These are phyloP conservation scores for Fusarium nanum DNA, from an alignment of 2,329 filamentous ascomycete genomes.

Conservation along the genomic window DNA sequence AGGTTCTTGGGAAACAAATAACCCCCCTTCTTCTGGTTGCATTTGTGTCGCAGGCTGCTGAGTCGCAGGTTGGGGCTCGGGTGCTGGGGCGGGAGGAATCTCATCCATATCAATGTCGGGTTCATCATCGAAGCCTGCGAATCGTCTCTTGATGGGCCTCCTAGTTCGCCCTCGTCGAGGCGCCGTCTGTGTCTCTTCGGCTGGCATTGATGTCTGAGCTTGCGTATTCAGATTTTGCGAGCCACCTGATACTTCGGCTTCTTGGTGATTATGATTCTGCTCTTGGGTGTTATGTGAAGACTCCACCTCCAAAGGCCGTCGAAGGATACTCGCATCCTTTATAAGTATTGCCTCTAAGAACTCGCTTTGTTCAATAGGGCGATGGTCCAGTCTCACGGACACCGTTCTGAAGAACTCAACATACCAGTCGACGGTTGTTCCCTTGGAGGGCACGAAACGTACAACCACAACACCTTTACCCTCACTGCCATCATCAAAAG, in stretches of 20 bases:
- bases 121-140: conserved; percentile 76
- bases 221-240: conserved; percentile 19
- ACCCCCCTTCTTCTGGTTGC: conserved; percentile 52
- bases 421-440: conserved; percentile 72
- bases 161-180: conserved; percentile 47
- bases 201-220: conserved; percentile 26
- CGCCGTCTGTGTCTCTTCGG: conserved; percentile 39
- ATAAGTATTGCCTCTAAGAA: conserved; percentile 89
- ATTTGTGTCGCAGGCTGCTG: background rate
- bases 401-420: conserved; percentile 75
- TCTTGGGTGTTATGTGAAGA: conserved; percentile 43
- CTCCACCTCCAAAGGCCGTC: conserved; percentile 71
- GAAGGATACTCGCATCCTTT: conserved; percentile 79
- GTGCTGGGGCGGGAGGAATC: conserved; percentile 15
- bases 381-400: conserved; percentile 79
- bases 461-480: conserved; percentile 83
- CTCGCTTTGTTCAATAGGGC: conserved; percentile 88
- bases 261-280: conserved; percentile 9
- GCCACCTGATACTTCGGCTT: conserved; percentile 6
- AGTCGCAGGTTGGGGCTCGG: background rate
- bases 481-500: conserved; percentile 71
- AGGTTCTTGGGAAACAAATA: conserved; percentile 68
- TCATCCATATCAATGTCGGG: conserved; percentile 54
- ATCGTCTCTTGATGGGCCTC: conserved; percentile 64
- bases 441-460: conserved; percentile 71